Conservation (phyloP, 768 basidiomycete species). For the Hirschioporus abietinus region DNA sequence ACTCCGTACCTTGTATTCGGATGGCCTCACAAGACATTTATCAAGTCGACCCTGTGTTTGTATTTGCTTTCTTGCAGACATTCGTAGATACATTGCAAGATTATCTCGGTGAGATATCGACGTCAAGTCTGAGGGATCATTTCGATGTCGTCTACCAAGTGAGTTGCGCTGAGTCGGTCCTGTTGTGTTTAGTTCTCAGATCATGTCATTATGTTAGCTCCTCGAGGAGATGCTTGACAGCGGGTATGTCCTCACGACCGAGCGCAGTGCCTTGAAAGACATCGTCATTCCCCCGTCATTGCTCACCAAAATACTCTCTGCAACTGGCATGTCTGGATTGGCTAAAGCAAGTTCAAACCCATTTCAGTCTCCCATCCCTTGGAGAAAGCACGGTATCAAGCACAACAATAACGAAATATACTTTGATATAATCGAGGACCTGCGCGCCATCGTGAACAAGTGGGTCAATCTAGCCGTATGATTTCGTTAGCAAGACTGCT, state of each 20-base stretch:
- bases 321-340: constrained; percentile 45
- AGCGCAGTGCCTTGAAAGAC: constrained; percentile 83
- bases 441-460: constrained; percentile 77
- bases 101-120: constrained; percentile 83
- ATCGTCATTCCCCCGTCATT: constrained; percentile 91
- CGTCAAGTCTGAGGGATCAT: constrained; percentile 78
- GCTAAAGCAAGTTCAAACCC: constrained; percentile 34
- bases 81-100: constrained; percentile 81
- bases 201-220: constrained; percentile 42
- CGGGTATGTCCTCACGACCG: constrained; percentile 87
- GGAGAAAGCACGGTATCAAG: constrained; percentile 79
- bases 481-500: neutral
- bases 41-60: constrained; percentile 83
- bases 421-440: constrained; percentile 83
- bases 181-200: constrained; percentile 10
- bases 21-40: neutral
- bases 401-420: constrained; percentile 90
- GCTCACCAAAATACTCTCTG: constrained; percentile 59
- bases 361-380: constrained; percentile 89
- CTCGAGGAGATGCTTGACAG: constrained; percentile 95
- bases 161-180: constrained; percentile 16
- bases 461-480: constrained; percentile 26
- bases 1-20: neutral
- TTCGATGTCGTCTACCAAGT: constrained; percentile 96
- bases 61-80: constrained; percentile 82